A percentile compares a stretch with the other conserved stretches of the same genome.
Conservation (phyloP, 176 grass and related monocot species). For the Carex kokanica region DNA sequence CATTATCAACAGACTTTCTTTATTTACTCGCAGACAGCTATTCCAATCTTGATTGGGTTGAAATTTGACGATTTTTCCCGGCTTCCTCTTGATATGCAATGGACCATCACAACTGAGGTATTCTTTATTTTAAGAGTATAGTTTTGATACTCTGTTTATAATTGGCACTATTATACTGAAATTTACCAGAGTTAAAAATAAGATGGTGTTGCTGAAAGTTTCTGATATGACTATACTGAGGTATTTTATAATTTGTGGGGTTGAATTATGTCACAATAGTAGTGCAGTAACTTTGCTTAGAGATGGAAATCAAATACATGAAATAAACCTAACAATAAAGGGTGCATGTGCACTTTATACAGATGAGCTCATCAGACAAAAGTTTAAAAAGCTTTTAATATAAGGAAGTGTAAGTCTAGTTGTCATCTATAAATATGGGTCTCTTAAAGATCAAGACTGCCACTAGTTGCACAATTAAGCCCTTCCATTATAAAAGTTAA, state of each 20-base stretch:
- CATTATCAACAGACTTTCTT: background rate
- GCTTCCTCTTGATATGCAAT: slow-evolving; percentile 99
- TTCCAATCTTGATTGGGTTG: slow-evolving; percentile 91
- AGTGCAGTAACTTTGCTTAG: background rate
- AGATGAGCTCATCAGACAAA: background rate
- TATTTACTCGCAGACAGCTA: slow-evolving; percentile 55
- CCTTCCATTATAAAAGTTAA: slow-evolving; percentile 21
- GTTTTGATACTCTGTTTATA: background rate
- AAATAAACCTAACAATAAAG: background rate
- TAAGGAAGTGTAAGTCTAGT: slow-evolving; percentile 25
- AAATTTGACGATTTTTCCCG: slow-evolving; percentile 96
- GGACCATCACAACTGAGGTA: slow-evolving; percentile 76
- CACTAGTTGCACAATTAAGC: slow-evolving; percentile 23
- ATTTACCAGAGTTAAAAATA: background rate
- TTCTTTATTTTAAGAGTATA: background rate
- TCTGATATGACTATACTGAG: background rate
- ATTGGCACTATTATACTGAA: background rate
- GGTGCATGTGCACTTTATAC: slow-evolving; percentile 10
- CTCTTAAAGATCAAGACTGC: slow-evolving; percentile 20
- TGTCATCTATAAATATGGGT: slow-evolving; percentile 25
- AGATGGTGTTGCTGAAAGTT: background rate
- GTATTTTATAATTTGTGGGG: background rate
- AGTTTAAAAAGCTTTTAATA: slow-evolving; percentile 4
- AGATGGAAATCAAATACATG: background rate
- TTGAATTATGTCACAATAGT: background rate